Conservation (phyloP, 371 early-diverging fungal species). For the Mucor racemosus region DNA sequence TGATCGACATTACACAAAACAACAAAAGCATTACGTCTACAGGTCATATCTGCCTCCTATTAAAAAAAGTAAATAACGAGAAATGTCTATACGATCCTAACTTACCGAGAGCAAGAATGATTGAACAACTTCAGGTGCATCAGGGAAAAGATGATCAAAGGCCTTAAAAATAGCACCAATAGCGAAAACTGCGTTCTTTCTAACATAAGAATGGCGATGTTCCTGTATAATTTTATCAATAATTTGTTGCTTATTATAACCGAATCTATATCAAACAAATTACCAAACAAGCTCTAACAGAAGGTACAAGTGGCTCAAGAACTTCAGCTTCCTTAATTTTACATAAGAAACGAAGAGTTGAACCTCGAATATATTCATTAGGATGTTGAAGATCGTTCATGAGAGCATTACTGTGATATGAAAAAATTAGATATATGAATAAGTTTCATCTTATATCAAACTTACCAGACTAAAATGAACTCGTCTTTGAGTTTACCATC, state of each 20-base stretch:
- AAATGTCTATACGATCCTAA: neutral
- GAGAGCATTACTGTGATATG: conserved; percentile 86
- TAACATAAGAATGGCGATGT: conserved; percentile 97
- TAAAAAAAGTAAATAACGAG: neutral
- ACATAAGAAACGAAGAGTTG: conserved; percentile 93
- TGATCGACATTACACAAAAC: conserved; percentile 85
- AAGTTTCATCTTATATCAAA: neutral
- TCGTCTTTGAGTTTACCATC: conserved; percentile 96
- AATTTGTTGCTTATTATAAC: no score
- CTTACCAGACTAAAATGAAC: conserved; percentile 94
- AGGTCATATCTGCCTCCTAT: conserved; percentile 90
- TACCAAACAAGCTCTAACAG: conserved; percentile 88
- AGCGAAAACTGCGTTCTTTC: conserved; percentile 97
- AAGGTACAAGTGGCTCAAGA: conserved; percentile 92
- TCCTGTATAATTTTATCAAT: conserved; percentile 51
- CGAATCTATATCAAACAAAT: conserved; percentile 15
- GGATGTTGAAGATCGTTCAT: conserved; percentile 98
- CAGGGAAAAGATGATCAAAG: conserved; percentile 92
- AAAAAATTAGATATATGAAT: neutral
- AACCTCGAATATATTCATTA: conserved; percentile 98
- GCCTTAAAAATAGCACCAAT: conserved; percentile 87
- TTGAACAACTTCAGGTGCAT: conserved; percentile 91
- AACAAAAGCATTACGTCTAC: conserved; percentile 94
- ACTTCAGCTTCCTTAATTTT: conserved; percentile 94
- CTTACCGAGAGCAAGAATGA: conserved; percentile 72